Evolutionary conservation across 2,329 filamentous ascomycete species (phyloP).

Genomic region (Fusarium sp.): DNA sequence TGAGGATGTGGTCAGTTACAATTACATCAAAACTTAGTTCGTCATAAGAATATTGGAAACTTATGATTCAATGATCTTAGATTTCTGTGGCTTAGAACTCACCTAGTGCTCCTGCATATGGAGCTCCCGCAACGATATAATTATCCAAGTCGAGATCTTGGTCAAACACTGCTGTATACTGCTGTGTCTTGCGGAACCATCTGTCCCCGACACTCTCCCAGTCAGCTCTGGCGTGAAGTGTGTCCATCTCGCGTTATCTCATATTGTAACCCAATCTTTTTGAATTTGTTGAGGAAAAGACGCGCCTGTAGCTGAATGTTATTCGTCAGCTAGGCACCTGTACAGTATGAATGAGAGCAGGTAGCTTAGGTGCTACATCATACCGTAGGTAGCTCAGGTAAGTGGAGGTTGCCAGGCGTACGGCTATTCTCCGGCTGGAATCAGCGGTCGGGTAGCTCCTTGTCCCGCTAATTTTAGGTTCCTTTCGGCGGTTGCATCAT

Average conservation of each 20-base stretch:
- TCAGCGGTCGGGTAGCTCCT: conserved; percentile 23
- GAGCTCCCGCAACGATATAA: conserved; percentile 90
- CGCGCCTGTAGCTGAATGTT: conserved; percentile 2
- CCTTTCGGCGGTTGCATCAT: conserved; percentile 40
- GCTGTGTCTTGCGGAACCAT: conserved; percentile 94
- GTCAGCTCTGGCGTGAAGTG: conserved; percentile 77
- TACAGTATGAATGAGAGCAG: conserved; percentile 18
- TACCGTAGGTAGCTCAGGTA: conserved; percentile 11
- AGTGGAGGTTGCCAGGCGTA: conserved; percentile 28
- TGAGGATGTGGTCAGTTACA: conserved; percentile 50
- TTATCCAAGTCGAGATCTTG: conserved; percentile 94
- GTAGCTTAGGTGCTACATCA: conserved; percentile 25
- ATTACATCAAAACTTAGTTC: not conserved
- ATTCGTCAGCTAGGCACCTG: conserved; percentile 20
- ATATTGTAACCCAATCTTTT: conserved; percentile 37
- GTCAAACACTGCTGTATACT: conserved; percentile 94
- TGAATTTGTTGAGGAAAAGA: not conserved
- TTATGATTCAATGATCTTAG: not conserved
- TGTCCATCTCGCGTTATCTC: conserved; percentile 60
- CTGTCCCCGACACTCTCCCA: conserved; percentile 94
- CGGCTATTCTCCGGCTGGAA: conserved; percentile 48
- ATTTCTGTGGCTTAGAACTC: conserved; percentile 47
- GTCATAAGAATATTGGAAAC: conserved; percentile 15
- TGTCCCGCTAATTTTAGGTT: conserved; percentile 18
- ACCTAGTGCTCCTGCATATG: conserved; percentile 94